These are phyloP conservation scores for Trichoderma erinaceum DNA, from an alignment of 495 filamentous ascomycete species.

Conservation along the genomic window DNA sequence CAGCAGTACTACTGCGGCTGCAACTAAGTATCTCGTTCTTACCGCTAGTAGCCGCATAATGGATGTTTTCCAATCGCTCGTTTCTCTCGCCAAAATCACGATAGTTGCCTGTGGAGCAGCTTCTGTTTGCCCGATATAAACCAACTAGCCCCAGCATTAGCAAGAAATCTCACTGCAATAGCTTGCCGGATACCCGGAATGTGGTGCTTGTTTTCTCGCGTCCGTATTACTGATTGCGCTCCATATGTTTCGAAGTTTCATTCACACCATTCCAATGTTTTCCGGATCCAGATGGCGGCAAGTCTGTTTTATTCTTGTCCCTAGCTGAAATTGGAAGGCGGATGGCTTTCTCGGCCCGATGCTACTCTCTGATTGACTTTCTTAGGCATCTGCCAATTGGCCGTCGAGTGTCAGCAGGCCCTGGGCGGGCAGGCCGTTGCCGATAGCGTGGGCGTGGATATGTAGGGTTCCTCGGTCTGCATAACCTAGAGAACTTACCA, in stretches of 20 bases:
- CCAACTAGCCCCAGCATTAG: not conserved
- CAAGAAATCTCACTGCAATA: not conserved
- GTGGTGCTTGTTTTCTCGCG: not conserved
- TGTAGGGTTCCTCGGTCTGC: not conserved
- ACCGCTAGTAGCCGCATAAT: too few relatives aligned
- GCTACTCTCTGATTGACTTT: not conserved
- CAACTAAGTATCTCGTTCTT: too few relatives aligned
- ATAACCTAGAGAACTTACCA: not conserved
- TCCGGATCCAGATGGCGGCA: not conserved
- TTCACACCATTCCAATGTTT: not conserved
- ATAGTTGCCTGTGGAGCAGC: not conserved
- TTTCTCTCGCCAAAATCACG: too few relatives aligned
- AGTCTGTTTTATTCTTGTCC: not conserved
- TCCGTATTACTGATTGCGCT: not conserved
- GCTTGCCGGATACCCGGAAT: not conserved
- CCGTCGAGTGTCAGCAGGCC: not conserved
- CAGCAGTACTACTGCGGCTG: too few relatives aligned
- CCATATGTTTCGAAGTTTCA: not conserved
- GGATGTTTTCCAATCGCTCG: too few relatives aligned
- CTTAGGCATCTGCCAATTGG: not conserved
- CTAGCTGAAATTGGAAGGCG: constrained; percentile 10
- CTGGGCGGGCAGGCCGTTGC: not conserved
- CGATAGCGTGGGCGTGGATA: not conserved
- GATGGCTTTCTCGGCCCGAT: constrained; percentile 12
- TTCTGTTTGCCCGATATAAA: not conserved